phyloP scores from a whole-genome alignment of 129 eudicot species.

The Lactuca sativa region DNA sequence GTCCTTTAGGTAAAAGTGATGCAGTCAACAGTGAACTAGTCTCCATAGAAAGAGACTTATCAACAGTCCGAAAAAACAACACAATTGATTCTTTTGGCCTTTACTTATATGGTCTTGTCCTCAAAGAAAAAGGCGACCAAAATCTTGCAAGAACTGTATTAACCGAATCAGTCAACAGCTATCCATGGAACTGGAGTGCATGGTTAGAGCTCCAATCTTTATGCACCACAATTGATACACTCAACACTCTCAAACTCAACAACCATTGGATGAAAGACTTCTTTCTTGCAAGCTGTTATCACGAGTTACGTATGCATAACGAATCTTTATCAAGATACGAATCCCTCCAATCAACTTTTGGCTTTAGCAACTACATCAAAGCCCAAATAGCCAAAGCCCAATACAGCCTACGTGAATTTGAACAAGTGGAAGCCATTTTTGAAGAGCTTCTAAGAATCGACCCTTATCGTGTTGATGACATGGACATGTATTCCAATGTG shows the following conservation, averaged over 20 bases:
- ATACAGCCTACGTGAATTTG: conserved; percentile 81
- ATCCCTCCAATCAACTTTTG: conserved; percentile 62
- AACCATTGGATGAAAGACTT: conserved; percentile 98
- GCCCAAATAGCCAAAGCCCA: conserved; percentile 95
- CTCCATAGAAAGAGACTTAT: conserved; percentile 83
- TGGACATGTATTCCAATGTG: conserved; percentile 97
- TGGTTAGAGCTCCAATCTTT: conserved; percentile 81
- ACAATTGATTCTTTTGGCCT: conserved; percentile 75
- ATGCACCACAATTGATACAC: conserved; percentile 69
- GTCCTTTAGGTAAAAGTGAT: conserved; percentile 82
- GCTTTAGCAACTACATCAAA: conserved; percentile 74
- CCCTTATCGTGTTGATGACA: conserved; percentile 89
- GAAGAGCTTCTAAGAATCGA: conserved; percentile 88
- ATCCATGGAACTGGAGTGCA: conserved; percentile 98
- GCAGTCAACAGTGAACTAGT: conserved; percentile 70
- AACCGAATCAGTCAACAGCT: conserved; percentile 78
- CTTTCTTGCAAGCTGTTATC: conserved; percentile 78
- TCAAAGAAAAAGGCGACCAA: conserved; percentile 83
- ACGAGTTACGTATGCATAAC: conserved; percentile 78
- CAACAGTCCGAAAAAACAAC: conserved; percentile 60
- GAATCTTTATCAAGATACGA: conserved; percentile 80
- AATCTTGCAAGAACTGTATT: conserved; percentile 64
- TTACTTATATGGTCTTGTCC: conserved; percentile 89
- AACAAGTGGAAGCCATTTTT: conserved; percentile 85
- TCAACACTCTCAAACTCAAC: conserved; percentile 72